Evolutionary conservation across 306 rosid species (phyloP).

Genomic region (Prunus mongolica): DNA sequence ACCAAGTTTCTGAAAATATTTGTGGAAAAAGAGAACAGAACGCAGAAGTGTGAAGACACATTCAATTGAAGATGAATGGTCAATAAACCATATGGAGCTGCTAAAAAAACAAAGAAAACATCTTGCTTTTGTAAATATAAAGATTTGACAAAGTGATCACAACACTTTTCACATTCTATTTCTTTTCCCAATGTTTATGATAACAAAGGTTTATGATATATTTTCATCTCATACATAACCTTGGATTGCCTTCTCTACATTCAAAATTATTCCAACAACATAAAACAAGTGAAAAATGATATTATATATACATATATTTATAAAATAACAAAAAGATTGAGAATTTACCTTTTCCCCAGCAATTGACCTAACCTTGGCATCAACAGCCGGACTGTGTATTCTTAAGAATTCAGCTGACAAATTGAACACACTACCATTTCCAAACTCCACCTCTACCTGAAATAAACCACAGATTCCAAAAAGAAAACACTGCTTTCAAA

Average conservation of each 20-base stretch:
- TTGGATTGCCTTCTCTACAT: too few species aligned
- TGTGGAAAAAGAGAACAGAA: not conserved
- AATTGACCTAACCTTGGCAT: slow-evolving; percentile 71
- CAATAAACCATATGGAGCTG: not conserved
- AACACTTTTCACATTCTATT: not conserved
- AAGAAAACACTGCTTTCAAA: not conserved
- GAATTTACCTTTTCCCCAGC: slow-evolving; percentile 74
- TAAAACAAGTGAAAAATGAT: not conserved
- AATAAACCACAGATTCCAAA: slow-evolving; percentile 5
- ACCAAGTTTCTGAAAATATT: not conserved
- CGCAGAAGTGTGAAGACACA: not conserved
- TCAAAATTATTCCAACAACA: not conserved
- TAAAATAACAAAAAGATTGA: not conserved
- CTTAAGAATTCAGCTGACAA: slow-evolving; percentile 84
- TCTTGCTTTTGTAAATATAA: not conserved
- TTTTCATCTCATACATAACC: too few species aligned
- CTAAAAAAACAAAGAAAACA: not conserved
- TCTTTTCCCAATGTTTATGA: not conserved
- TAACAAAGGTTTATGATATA: not conserved
- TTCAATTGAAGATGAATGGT: not conserved
- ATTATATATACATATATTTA: too few species aligned
- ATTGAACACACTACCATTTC: slow-evolving; percentile 53
- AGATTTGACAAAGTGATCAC: not conserved
- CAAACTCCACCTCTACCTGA: slow-evolving; percentile 71
- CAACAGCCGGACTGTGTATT: slow-evolving; percentile 80